Base-by-base conservation (phyloP, 169 alveolate genomes). In the Besnoitia besnoiti region DNA sequence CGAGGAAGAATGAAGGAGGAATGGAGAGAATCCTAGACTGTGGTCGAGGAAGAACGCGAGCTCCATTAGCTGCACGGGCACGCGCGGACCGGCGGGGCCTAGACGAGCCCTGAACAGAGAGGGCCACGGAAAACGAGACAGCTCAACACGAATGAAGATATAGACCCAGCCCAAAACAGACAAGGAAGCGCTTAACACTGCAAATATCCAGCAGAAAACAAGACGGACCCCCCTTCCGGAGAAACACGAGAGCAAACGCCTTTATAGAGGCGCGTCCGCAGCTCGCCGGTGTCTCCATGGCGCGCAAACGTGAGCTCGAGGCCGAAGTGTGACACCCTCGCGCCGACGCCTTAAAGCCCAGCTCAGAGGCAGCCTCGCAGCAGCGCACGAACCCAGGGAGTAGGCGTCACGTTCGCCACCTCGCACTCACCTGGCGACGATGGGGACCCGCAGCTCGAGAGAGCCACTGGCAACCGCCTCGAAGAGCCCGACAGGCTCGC, bases 391-490 rank as follows among this genome's bases (percentile, higher is more conserved):
- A n/a, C n/a, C n/a, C n/a, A n/a, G n/a, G n/a, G n/a, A n/a, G n/a
- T n/a, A n/a, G n/a, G n/a, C n/a, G n/a, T n/a, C n/a, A n/a, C n/a
- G n/a, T n/a, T n/a, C n/a, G n/a, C n/a, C n/a, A n/a, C n/a, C n/a
- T n/a, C n/a, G n/a, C n/a, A n/a, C 82, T 73, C 46, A 73, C 82
- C 46, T 73, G 82, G 46, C 39, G 12, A 73, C 46, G 82, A 73
- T 73, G 44, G 82, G 82, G 27, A 73, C 27, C 39, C 82, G 16
- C 27, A 73, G 82, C n/a, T 73, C 82, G 47, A 73, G 0, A 10
- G 47, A 2, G 46, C 82, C 82, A 7, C n/a, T 42, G 46, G 46
- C 47, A n/a, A 73, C 82, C 27, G 47, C 82, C 46, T 73, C 82
- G 24, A 35, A 73, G 82, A 73, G 14, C 46, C 82, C 82, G 27